Percentiles rank a stretch among this genome's conserved stretches.
Conservation (phyloP, 352 stramenopile genomes). For the Phytopythium litorale region DNA sequence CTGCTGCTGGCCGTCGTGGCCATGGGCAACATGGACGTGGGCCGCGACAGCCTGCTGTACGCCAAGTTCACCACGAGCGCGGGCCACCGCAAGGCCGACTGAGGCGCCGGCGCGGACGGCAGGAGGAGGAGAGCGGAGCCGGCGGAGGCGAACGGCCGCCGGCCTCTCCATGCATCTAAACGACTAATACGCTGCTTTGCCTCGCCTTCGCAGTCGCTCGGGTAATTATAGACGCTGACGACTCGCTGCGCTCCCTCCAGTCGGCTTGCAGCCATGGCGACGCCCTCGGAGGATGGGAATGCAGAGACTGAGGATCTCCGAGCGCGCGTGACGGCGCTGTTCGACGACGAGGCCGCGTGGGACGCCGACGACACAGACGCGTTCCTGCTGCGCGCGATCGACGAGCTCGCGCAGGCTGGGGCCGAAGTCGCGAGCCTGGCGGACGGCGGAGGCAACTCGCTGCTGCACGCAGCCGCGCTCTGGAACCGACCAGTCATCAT, state of each 20-base stretch:
- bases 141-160: too few species aligned
- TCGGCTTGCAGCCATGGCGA: background rate
- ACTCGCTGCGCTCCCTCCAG: background rate
- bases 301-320: background rate
- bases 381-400: conserved; percentile 35
- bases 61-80: conserved; percentile 79
- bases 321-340: conserved; percentile 36
- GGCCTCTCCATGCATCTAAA: background rate
- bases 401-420: conserved; percentile 25
- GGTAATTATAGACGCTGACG: background rate
- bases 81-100: conserved; percentile 52
- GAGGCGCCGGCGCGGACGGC: conserved; percentile 7
- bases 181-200: background rate
- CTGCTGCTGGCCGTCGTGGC: conserved; percentile 47
- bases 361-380: conserved; percentile 51
- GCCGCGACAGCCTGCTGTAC: conserved; percentile 77
- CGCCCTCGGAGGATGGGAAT: background rate
- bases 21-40: conserved; percentile 70
- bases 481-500: conserved; percentile 50
- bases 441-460: conserved; percentile 40
- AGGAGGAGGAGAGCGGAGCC: background rate
- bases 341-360: conserved; percentile 58
- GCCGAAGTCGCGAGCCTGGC: conserved; percentile 20
- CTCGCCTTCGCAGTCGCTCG: background rate
- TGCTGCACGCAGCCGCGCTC: conserved; percentile 43